Evolutionary conservation across 441 rosid species (phyloP), one percentile per base, ranked within the genome.

Genomic region (Euphorbia celastroides): DNA sequence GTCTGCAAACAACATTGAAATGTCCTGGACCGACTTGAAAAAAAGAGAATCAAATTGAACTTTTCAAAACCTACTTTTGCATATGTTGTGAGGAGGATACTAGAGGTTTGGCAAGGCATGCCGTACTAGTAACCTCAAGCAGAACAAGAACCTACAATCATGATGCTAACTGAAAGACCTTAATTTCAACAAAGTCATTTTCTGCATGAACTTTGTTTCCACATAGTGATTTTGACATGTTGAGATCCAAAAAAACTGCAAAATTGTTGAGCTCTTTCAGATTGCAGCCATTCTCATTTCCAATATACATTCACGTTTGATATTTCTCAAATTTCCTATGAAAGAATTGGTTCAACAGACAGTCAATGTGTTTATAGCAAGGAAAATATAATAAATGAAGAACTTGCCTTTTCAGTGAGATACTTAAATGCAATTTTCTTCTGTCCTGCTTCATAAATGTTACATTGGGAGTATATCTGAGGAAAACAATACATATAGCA

Each of bases 401-500:
- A 42, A 51, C 76, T 67, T 64, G 85, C 98, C 89, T 90, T 92
- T 74, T 92, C 98, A 9, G 65, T 79, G 38, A 83, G 82, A 74
- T 88, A 89, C 78, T 92, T 87, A 38, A 90, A 88, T 8, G 92
- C 89, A 20, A 80, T 75, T 81, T 90, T 90, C 82, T 90, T 95
- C 72, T 82, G 81, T n/a, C 87, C 88, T 36, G 96, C 98, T 83
- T 94, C 98, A 72, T 89, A 92, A 79, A 92, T 86, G 82, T 94
- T 94, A 78, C 92, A 83, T 31, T 90, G 92, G 63, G 98, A 95
- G 75, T 82, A 86, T 68, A 95, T 86, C 97, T 95, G 76, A 57
- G 51, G 56, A 62, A 67, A 54, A 58, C 30, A 48, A 38, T 11
- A 44, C 28, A 57, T 27, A 71, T 16, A 23, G 54, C 27, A 42